A percentile compares a stretch with the other conserved stretches of the same genome.
phyloP scores from a whole-genome alignment of 1,284 basidiomycete species.

The Inonotus obliquus region DNA sequence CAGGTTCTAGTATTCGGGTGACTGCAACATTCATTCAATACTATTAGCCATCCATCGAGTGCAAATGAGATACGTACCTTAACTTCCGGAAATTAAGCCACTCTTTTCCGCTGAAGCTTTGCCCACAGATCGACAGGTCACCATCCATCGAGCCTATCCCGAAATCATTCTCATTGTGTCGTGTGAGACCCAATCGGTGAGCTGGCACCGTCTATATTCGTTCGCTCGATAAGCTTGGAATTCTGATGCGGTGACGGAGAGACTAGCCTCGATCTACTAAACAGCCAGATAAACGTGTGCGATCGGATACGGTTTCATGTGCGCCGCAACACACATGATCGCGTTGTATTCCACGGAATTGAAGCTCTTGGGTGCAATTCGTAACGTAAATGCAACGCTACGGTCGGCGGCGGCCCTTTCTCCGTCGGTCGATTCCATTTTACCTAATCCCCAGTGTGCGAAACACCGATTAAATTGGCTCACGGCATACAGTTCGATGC shows the following conservation, averaged over 20 bases:
- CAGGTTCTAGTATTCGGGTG: too few relatives aligned
- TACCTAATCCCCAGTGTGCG: neutral
- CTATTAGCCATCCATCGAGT: too few relatives aligned
- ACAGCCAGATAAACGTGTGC: neutral
- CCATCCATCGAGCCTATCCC: too few relatives aligned
- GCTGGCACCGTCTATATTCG: neutral
- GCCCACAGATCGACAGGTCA: too few relatives aligned
- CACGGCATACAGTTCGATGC: neutral
- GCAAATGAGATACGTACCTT: too few relatives aligned
- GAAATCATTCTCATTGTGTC: too few relatives aligned
- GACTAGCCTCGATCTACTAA: neutral
- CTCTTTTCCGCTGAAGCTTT: too few relatives aligned
- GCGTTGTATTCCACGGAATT: neutral
- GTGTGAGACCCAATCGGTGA: too few relatives aligned
- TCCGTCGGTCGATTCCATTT: neutral
- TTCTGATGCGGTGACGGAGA: neutral
- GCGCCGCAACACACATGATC: neutral
- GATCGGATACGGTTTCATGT: neutral
- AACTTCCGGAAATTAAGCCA: too few relatives aligned
- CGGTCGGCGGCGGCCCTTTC: neutral
- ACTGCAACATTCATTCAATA: too few relatives aligned
- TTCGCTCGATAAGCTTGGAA: neutral
- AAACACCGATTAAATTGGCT: neutral
- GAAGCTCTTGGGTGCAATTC: too few relatives aligned
- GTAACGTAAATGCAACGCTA: too few relatives aligned